Evolutionary conservation across 805 yeast genomes (phyloP).

Genomic region (Saccharomycodes ludwigii): DNA sequence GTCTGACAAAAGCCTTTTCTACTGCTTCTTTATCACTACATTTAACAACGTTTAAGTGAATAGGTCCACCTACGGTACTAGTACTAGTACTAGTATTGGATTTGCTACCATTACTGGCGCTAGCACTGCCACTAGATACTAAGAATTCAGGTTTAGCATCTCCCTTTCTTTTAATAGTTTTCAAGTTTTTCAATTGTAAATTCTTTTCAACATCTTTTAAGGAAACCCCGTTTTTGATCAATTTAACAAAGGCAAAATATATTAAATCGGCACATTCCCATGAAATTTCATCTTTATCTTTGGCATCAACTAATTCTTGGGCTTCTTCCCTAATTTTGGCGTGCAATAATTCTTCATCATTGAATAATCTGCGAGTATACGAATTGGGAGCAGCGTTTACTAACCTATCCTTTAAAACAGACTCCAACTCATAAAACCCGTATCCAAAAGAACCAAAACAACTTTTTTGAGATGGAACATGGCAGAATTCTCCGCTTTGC

Average conservation of each 20-base stretch:
- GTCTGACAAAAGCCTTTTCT: constrained; percentile 63
- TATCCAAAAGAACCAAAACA: constrained; percentile 59
- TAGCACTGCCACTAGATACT: constrained; percentile 16
- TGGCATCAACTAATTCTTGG: constrained; percentile 87
- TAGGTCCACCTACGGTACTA: constrained; percentile 15
- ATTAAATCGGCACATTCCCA: constrained; percentile 97
- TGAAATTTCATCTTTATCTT: constrained; percentile 52
- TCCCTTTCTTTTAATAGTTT: constrained; percentile 87
- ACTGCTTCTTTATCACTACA: constrained; percentile 29
- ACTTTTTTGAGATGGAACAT: constrained; percentile 55
- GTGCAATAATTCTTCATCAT: constrained; percentile 58
- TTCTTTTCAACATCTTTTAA: constrained; percentile 74
- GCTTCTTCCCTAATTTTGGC: constrained; percentile 95
- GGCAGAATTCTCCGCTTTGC: constrained; percentile 84
- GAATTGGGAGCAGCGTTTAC: constrained; percentile 63
- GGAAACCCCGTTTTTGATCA: constrained; percentile 66
- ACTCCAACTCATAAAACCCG: constrained; percentile 59
- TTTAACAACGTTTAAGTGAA: constrained; percentile 16
- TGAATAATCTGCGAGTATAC: constrained; percentile 81
- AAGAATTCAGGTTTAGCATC: constrained; percentile 81
- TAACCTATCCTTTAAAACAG: constrained; percentile 49
- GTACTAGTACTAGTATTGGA: constrained; percentile 12
- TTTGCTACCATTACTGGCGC: constrained; percentile 10
- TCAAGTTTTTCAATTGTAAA: constrained; percentile 69
- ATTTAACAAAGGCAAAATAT: constrained; percentile 62